These are phyloP conservation scores for Phytopythium chamaehyphon DNA, from an alignment of 352 stramenopile genomes.

Conservation along the genomic window DNA sequence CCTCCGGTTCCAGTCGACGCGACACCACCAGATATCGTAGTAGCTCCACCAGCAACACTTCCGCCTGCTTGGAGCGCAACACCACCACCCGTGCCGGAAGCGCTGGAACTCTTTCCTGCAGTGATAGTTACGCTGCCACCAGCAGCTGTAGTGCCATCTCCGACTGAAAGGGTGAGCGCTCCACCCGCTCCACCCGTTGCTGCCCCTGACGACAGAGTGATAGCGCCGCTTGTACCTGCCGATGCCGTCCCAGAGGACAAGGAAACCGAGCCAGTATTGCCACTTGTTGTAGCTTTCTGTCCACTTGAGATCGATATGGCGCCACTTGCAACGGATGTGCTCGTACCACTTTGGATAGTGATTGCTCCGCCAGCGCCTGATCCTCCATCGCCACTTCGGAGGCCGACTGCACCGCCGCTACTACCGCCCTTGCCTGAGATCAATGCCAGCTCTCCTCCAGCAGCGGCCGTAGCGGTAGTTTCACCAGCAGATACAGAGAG, in stretches of 20 bases:
- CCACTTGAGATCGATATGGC: constrained; percentile 26
- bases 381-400: constrained; percentile 19
- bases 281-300: constrained; percentile 17
- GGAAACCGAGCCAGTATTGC: constrained; percentile 23
- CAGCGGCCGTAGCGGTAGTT: constrained; percentile 14
- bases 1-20: constrained; percentile 36
- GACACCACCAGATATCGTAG: constrained; percentile 28
- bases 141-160: constrained; percentile 19
- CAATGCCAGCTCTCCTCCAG: constrained; percentile 23
- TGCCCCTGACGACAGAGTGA: constrained; percentile 27
- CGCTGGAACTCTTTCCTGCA: constrained; percentile 22
- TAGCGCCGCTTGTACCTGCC: constrained; percentile 24
- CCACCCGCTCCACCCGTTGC: constrained; percentile 24
- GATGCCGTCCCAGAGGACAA: constrained; percentile 26
- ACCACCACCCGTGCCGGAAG: constrained; percentile 17
- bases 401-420: constrained; percentile 21
- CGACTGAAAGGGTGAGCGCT: constrained; percentile 28
- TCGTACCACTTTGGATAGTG: constrained; percentile 28
- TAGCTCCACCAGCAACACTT: constrained; percentile 27
- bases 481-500: constrained; percentile 31
- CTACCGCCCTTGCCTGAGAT: constrained; percentile 27
- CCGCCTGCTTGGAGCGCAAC: constrained; percentile 18
- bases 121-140: constrained; percentile 15
- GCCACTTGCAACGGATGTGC: constrained; percentile 28
- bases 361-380: constrained; percentile 30